Conservation (phyloP, 352 stramenopile genomes). For the Pythium pyrilobum region DNA sequence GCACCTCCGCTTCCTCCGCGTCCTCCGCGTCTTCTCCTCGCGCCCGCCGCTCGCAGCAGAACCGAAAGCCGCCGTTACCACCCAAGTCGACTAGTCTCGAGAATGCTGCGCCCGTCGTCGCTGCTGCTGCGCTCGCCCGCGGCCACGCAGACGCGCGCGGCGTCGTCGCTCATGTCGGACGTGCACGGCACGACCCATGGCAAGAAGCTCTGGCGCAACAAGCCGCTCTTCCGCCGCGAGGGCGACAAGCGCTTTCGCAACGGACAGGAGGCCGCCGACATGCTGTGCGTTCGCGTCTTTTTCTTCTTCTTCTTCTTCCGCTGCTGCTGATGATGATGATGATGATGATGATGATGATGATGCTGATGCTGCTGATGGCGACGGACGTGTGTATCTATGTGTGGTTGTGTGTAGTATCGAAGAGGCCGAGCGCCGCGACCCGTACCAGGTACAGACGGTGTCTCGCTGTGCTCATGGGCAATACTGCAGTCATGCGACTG, state of each 20-base stretch:
- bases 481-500: no score
- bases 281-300: constrained; percentile 72
- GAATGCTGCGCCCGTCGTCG: neutral
- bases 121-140: neutral
- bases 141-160: constrained; percentile 1
- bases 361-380: neutral
- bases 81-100: no score
- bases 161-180: constrained; percentile 80
- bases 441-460: constrained; percentile 52
- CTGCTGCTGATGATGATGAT: neutral
- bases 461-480: neutral
- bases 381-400: neutral
- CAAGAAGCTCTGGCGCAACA: constrained; percentile 94
- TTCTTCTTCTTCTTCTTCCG: neutral
- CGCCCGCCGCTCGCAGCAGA: neutral
- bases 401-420: constrained; percentile 32
- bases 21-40: no score
- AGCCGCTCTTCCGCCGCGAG: constrained; percentile 94
- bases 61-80: neutral
- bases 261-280: constrained; percentile 93
- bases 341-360: neutral
- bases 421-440: constrained; percentile 69
- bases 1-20: neutral
- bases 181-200: constrained; percentile 84
- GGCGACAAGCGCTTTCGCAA: constrained; percentile 96